Evolutionary conservation across 2,329 filamentous ascomycete genomes (phyloP).

Genomic region (Xylaria sp.): DNA sequence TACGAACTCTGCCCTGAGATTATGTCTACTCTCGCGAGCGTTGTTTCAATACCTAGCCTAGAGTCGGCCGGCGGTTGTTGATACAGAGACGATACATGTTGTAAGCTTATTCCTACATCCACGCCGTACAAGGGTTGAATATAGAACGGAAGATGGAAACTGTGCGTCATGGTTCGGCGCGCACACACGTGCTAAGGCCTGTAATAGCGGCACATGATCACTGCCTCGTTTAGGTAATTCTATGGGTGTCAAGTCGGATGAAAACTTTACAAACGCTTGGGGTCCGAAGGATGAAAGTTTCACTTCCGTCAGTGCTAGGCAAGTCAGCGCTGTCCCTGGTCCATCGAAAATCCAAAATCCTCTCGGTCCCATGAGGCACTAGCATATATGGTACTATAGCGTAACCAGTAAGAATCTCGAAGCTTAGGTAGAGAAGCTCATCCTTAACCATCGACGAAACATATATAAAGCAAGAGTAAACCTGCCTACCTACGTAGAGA

Average conservation of each 20-base stretch:
- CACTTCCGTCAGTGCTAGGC: no score
- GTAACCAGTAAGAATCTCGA: no score
- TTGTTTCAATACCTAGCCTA: neutral
- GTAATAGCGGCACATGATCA: constrained; percentile 13
- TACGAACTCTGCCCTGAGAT: neutral
- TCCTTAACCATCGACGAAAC: no score
- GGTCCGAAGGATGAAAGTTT: neutral
- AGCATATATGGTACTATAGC: no score
- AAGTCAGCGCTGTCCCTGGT: no score
- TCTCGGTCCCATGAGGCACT: no score
- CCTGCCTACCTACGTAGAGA: no score
- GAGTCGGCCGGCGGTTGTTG: neutral
- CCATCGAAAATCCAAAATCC: no score
- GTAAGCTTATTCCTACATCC: neutral
- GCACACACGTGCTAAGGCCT: constrained; percentile 4
- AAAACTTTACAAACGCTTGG: neutral
- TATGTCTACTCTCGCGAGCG: neutral
- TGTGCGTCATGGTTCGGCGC: neutral
- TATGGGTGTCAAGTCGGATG: neutral
- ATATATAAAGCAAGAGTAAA: no score
- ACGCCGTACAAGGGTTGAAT: neutral
- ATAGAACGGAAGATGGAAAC: neutral
- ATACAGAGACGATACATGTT: neutral
- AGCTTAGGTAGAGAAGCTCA: no score
- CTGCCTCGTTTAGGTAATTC: neutral